Evolutionary conservation across 2,329 filamentous ascomycete species (phyloP), one percentile per base, ranked within the genome.

Genomic region (Pseudogymnoascus sp.): DNA sequence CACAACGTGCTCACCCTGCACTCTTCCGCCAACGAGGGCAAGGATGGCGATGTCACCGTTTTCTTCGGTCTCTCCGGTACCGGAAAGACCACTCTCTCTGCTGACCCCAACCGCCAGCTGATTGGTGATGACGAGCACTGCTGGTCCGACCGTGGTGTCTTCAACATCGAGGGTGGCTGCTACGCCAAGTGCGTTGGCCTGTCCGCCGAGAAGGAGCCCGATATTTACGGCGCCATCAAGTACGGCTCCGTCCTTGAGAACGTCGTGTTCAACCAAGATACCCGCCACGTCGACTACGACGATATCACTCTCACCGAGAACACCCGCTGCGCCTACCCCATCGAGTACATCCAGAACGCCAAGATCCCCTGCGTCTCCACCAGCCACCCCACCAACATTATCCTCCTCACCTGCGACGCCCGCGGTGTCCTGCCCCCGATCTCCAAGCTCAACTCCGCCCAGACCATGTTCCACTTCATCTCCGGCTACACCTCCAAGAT

Each of bases 401-500:
- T 99, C 75, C 89, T 99, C 71, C 87, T 99, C 71, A 99, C 94
- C 67, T 99, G 94, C 81, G 94, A 99, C 73, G 94, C 94, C 65
- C 91, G 94, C 70, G 94, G 94, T 82, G 94, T 99, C 60, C 87
- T 99, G 63, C 94, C 94, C 63, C 94, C 94, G 59, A 97, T 99
- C 79, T 97, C 92, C 73, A 97, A 97, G 84, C 89, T 99, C 75
- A 87, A 89, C 82, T 85, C 89, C 68, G 86, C 91, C 73, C 94
- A 97, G 82, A 96, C 92, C 77, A 97, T 99, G 93, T 99, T 97
- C 88, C 94, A 99, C 84, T 99, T 99, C 87, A 99, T 99, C 79
- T 96, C 91, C 16, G 94, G 94, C 71, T 99, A 99, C 84, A 99
- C 94, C 68, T 97, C 93, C 75, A 99, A 99, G 88, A 99, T 99